Conservation (phyloP, 2,329 filamentous ascomycete species). For the Hypoxylon sp. region DNA sequence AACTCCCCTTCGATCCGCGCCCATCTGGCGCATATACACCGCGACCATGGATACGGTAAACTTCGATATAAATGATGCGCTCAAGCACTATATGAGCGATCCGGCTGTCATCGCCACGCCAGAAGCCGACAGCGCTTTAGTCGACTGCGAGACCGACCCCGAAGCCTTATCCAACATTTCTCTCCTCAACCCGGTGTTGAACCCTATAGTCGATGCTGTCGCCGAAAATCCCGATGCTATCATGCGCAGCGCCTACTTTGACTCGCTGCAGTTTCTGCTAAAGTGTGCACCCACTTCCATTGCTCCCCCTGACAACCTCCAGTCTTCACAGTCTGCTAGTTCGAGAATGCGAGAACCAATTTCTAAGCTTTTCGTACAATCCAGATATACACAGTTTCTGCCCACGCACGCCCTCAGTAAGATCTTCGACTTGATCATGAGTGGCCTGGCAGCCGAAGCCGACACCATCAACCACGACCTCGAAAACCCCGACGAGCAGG, state of each 20-base stretch:
- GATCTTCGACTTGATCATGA: conserved; percentile 90
- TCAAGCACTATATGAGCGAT: conserved; percentile 97
- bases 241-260: conserved; percentile 82
- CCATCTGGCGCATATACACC: conserved; percentile 34
- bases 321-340: conserved; percentile 38
- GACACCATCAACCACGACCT: conserved; percentile 88
- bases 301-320: conserved; percentile 50
- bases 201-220: conserved; percentile 92
- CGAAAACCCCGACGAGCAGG: conserved; percentile 89
- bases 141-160: conserved; percentile 94
- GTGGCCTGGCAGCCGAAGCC: conserved; percentile 86
- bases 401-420: conserved; percentile 90
- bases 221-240: conserved; percentile 94
- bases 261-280: conserved; percentile 94
- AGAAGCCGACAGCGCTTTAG: conserved; percentile 85
- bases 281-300: conserved; percentile 83
- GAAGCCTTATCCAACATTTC: conserved; percentile 80
- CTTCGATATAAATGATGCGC: conserved; percentile 96
- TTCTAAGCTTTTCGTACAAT: conserved; percentile 75
- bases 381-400: conserved; percentile 85
- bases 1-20: conserved; percentile 18
- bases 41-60: conserved; percentile 78
- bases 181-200: conserved; percentile 87
- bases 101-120: conserved; percentile 85
- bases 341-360: conserved; percentile 62